These are phyloP conservation scores for Saitoella complicata DNA, from an alignment of 805 yeast genomes.

Conservation along the genomic window DNA sequence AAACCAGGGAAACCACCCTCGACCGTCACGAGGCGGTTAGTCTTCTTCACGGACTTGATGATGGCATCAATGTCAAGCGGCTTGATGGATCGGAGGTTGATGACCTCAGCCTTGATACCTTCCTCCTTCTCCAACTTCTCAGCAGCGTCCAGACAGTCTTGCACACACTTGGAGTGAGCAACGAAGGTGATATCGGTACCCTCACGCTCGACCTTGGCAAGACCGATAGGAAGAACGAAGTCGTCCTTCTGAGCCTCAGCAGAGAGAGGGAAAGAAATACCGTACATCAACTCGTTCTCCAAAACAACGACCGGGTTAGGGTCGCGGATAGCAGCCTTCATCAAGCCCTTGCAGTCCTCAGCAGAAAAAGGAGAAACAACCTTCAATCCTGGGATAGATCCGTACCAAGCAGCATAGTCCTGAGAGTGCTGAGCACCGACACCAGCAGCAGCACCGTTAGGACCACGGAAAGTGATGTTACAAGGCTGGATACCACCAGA, in stretches of 20 bases:
- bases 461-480: constrained; percentile 96
- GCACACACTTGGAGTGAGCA: constrained; percentile 83
- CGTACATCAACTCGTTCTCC: constrained; percentile 91
- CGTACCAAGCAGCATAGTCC: constrained; percentile 96
- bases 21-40: constrained; percentile 88
- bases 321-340: constrained; percentile 94
- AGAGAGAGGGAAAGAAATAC: constrained; percentile 75
- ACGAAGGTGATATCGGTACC: constrained; percentile 85
- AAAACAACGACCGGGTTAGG: constrained; percentile 94
- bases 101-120: constrained; percentile 81
- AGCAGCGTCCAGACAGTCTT: constrained; percentile 78
- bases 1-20: constrained; percentile 97
- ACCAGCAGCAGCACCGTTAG: constrained; percentile 99
- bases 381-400: constrained; percentile 93
- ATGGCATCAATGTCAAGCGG: constrained; percentile 86
- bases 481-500: constrained; percentile 98
- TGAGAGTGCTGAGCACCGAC: constrained; percentile 99
- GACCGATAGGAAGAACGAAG: constrained; percentile 81
- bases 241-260: constrained; percentile 83
- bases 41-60: constrained; percentile 79
- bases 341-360: constrained; percentile 87
- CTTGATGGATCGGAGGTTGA: constrained; percentile 91
- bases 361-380: constrained; percentile 91
- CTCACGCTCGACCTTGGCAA: constrained; percentile 86
- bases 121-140: constrained; percentile 65